Evolutionary conservation across 2,329 filamentous ascomycete species (phyloP).

Genomic region (Parascedosporium putredinis): DNA sequence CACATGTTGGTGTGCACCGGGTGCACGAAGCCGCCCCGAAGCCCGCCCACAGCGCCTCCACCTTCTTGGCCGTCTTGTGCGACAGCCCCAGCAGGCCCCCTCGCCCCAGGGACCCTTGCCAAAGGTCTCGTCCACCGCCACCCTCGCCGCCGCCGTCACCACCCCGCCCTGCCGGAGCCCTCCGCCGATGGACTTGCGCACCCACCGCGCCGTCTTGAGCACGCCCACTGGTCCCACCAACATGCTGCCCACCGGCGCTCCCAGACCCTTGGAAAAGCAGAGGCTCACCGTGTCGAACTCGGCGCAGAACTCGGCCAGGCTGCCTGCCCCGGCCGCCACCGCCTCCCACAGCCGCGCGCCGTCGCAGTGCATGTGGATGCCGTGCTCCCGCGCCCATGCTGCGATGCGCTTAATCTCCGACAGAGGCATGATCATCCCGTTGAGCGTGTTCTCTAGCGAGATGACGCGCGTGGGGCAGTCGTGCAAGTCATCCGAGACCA

Average conservation of each 20-base stretch:
- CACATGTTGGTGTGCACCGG: slow-evolving; percentile 88
- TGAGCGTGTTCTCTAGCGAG: slow-evolving; percentile 75
- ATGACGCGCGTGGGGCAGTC: slow-evolving; percentile 72
- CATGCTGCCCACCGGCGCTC: slow-evolving; percentile 70
- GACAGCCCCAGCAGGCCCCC: slow-evolving; percentile 47
- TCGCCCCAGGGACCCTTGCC: slow-evolving; percentile 24
- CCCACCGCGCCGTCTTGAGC: slow-evolving; percentile 29
- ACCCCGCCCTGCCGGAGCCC: slow-evolving; percentile 65
- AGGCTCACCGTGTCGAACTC: slow-evolving; percentile 66
- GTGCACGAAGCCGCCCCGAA: slow-evolving; percentile 55
- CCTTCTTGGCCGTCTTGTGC: slow-evolving; percentile 51
- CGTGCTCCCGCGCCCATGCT: slow-evolving; percentile 53
- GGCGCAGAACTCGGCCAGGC: slow-evolving; percentile 54
- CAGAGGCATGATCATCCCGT: slow-evolving; percentile 69
- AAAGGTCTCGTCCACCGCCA: slow-evolving; percentile 48
- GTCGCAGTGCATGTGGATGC: slow-evolving; percentile 64
- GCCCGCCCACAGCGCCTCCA: slow-evolving; percentile 60
- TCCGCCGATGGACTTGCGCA: slow-evolving; percentile 62
- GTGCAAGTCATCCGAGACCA: slow-evolving; percentile 62
- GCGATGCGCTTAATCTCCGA: slow-evolving; percentile 59
- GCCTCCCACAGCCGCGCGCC: slow-evolving; percentile 78
- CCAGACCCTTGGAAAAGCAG: slow-evolving; percentile 75
- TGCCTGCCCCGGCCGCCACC: slow-evolving; percentile 57
- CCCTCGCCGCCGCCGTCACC: slow-evolving; percentile 58
- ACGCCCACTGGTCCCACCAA: slow-evolving; percentile 41